phyloP scores from a whole-genome alignment of 805 yeast species.

The Yueomyces sinensis region DNA sequence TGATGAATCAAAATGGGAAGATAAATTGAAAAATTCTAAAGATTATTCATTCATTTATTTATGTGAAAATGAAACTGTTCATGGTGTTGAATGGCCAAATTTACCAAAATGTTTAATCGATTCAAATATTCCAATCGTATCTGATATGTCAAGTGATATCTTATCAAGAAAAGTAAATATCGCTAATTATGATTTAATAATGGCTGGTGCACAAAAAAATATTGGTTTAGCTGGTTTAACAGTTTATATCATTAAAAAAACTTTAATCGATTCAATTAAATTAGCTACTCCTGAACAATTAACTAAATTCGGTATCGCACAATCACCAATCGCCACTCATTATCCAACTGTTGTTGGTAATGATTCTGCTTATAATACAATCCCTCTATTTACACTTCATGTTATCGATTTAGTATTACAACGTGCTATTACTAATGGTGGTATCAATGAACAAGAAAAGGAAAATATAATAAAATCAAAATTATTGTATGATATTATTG shows the following conservation, averaged over 20 bases:
- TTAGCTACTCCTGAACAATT: slow-evolving; percentile 51
- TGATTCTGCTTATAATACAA: slow-evolving; percentile 90
- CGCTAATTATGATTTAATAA: slow-evolving; percentile 70
- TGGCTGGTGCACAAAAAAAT: slow-evolving; percentile 98
- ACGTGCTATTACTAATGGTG: slow-evolving; percentile 54
- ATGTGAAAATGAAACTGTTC: slow-evolving; percentile 96
- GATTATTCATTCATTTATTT: slow-evolving; percentile 76
- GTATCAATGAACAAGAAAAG: slow-evolving; percentile 47
- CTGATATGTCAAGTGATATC: slow-evolving; percentile 91
- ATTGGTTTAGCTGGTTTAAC: slow-evolving; percentile 95
- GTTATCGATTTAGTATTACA: slow-evolving; percentile 69
- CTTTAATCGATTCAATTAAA: slow-evolving; percentile 41
- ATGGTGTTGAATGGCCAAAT: slow-evolving; percentile 73
- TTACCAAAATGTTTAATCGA: slow-evolving; percentile 38
- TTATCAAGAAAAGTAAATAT: slow-evolving; percentile 73
- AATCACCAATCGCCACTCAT: slow-evolving; percentile 81
- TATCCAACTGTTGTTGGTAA: slow-evolving; percentile 76
- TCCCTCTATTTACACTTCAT: slow-evolving; percentile 86
- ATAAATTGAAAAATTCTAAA: slow-evolving; percentile 25
- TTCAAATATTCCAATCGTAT: slow-evolving; percentile 61
- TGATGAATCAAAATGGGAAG: slow-evolving; percentile 46
- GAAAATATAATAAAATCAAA: slow-evolving; percentile 50
- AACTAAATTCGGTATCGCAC: slow-evolving; percentile 47
- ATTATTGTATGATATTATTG: slow-evolving; percentile 52
- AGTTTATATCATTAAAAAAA: slow-evolving; percentile 76